Base-by-base conservation (phyloP, 140 eudicot species). In the Cichorium intybus region DNA sequence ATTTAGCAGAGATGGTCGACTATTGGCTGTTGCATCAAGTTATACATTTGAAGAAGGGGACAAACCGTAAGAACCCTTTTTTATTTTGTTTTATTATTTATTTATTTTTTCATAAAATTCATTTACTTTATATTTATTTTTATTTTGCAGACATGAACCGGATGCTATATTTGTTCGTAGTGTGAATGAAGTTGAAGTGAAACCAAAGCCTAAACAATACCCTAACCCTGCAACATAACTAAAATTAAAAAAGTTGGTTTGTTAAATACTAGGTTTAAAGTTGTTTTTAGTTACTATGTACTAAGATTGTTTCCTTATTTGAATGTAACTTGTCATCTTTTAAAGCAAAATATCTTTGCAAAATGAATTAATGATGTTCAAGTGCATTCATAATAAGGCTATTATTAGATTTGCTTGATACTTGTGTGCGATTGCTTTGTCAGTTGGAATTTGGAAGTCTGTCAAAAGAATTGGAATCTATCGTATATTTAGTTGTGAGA, bases 11-110 rank as follows among this genome's bases (percentile, higher is more conserved):
- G 99, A 93, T 43, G 99, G 99, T 6, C 66, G 84, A 60, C 75
- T 93, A 20, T 64, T 93, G 77, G 99, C 97, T 61, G 94, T 93
- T 48, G 99, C 99, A 49, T 93, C 99, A 4, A 93, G 99, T 72
- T 93, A 93, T 55, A 93, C 99, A 41, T 89, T 24, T 3, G 99
- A 93, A 78, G 99, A 88, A 80, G 99, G 97, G 26, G 90, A 93
- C 0, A 89, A 83, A 84, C 83, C 59, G 99, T 93, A 80, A 82
- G 93, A 61, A 24, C 1, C 16, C 18, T 10, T 24, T 41, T 29
- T 24, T 7, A 45, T 0, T 52, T 11, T 8, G 22, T 43, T 66
- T 15, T n/a, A 43, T 22, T n/a, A n/a, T n/a, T n/a, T n/a, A n/a
- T n/a, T n/a, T n/a, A 23, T 29, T 58, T 57, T 50, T 65, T 1